phyloP scores from a whole-genome alignment of 441 rosid genomes.

The Gossypium davidsonii region DNA sequence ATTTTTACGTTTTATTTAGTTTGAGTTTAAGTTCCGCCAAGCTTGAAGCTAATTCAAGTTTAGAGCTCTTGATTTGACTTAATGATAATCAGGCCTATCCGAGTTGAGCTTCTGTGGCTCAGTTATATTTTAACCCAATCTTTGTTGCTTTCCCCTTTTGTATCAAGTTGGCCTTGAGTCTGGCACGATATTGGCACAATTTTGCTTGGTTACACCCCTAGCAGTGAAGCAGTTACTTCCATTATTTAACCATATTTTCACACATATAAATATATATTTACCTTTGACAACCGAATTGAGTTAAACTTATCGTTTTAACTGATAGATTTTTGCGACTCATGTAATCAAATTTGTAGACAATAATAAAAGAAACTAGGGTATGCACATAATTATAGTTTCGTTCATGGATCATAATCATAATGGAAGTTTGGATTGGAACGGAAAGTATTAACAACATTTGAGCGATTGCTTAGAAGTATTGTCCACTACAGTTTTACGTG shows the following conservation, averaged over 20 bases:
- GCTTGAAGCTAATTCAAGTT: neutral
- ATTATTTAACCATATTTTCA: neutral
- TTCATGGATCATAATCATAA: neutral
- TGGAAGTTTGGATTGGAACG: neutral
- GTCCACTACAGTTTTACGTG: neutral
- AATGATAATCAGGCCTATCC: neutral
- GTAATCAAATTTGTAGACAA: neutral
- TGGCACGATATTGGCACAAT: neutral
- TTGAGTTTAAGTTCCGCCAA: neutral
- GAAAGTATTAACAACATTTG: neutral
- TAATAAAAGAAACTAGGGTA: neutral
- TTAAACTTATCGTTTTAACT: neutral
- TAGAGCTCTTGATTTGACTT: neutral
- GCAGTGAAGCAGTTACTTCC: neutral
- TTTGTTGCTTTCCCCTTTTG: neutral
- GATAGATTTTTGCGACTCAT: neutral
- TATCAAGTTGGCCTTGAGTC: neutral
- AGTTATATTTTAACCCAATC: neutral
- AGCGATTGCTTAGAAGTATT: neutral
- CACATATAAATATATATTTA: neutral
- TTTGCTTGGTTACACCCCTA: neutral
- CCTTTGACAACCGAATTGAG: neutral
- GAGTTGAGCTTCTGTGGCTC: neutral
- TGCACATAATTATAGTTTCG: neutral
- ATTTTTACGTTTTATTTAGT: neutral